phyloP scores from a whole-genome alignment of 768 basidiomycete species.

The Tulasnella sp. region DNA sequence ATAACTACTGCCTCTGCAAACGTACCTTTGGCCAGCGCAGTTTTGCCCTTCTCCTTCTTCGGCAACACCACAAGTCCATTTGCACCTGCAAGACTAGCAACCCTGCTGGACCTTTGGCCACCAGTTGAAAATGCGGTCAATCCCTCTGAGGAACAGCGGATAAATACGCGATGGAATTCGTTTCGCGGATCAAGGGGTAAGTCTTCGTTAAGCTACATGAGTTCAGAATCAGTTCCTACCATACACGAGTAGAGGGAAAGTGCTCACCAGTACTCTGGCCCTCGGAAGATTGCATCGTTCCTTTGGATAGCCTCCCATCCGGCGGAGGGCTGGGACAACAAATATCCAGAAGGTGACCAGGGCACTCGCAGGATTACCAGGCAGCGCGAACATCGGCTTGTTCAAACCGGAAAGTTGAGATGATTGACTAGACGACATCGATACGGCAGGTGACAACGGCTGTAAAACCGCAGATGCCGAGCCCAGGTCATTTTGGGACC shows the following conservation, averaged over 20 bases:
- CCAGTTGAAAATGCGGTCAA: slow-evolving; percentile 71
- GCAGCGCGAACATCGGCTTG: slow-evolving; percentile 73
- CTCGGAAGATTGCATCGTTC: slow-evolving; percentile 47
- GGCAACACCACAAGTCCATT: slow-evolving; percentile 72
- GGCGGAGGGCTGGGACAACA: slow-evolving; percentile 68
- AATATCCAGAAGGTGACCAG: slow-evolving; percentile 79
- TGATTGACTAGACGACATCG: background rate
- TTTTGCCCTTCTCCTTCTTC: slow-evolving; percentile 27
- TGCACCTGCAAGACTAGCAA: slow-evolving; percentile 68
- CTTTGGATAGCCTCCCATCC: slow-evolving; percentile 55
- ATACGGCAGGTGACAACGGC: background rate
- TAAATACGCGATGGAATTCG: slow-evolving; percentile 73
- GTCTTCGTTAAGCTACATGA: slow-evolving; percentile 25
- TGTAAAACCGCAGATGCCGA: too few relatives aligned
- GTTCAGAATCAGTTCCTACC: background rate
- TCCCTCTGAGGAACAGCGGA: slow-evolving; percentile 36
- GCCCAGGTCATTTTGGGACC: too few relatives aligned
- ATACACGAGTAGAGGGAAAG: background rate
- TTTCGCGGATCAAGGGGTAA: slow-evolving; percentile 64
- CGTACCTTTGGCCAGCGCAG: slow-evolving; percentile 44
- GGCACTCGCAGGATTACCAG: slow-evolving; percentile 83
- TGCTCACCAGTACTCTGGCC: slow-evolving; percentile 47
- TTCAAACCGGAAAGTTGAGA: slow-evolving; percentile 25
- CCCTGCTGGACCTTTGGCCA: slow-evolving; percentile 74
- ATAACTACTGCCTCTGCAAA: slow-evolving; percentile 52